These are phyloP conservation scores for Trichoderma breve DNA, from an alignment of 2,329 filamentous ascomycete species.

Conservation along the genomic window DNA sequence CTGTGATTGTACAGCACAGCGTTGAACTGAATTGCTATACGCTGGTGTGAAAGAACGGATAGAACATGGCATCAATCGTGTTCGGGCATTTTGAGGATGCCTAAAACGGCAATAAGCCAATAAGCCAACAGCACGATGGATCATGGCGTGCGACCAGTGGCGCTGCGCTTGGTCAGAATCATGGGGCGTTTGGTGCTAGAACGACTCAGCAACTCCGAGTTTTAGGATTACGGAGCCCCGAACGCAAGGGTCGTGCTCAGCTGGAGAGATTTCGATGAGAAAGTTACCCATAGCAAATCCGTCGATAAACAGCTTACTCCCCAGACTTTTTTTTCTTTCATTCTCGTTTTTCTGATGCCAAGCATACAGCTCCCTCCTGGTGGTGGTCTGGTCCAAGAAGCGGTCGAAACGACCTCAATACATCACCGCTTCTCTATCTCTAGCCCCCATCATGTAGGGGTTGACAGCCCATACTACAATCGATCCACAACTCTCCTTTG, in stretches of 20 bases:
- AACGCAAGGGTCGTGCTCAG: background rate
- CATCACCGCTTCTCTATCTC: background rate
- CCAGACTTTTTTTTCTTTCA: background rate
- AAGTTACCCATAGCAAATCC: background rate
- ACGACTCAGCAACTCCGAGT: constrained; percentile 10
- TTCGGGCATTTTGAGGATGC: background rate
- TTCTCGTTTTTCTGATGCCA: background rate
- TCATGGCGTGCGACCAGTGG: background rate
- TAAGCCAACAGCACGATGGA: background rate
- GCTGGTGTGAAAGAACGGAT: background rate
- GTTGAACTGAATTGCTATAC: background rate
- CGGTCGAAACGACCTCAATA: background rate
- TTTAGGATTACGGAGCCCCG: background rate
- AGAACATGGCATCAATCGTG: background rate
- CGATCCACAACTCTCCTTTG: constrained; percentile 1
- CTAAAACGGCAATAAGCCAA: background rate
- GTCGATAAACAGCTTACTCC: constrained; percentile 10
- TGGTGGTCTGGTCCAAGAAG: background rate
- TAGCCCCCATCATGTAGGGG: constrained; percentile 3
- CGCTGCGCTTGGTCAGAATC: background rate
- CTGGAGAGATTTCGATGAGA: background rate
- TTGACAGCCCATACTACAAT: background rate
- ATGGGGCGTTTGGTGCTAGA: background rate
- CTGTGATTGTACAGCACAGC: background rate
- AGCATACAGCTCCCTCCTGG: background rate